Evolutionary conservation across 2,329 filamentous ascomycete species (phyloP).

Genomic region (Sporothrix pallida): DNA sequence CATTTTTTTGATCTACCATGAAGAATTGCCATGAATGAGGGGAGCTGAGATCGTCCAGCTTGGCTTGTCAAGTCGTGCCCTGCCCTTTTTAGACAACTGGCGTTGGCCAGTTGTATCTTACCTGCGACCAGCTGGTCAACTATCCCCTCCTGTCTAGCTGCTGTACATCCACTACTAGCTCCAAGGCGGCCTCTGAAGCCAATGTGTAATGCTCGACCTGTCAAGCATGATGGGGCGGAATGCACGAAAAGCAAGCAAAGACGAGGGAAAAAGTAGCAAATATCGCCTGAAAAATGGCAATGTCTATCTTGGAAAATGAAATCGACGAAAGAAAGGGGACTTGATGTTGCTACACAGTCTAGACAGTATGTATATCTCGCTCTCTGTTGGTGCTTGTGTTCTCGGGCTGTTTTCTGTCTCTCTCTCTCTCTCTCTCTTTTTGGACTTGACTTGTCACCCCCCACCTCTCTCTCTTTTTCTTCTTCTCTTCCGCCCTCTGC

Average conservation of each 20-base stretch:
- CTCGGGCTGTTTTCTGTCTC: too few relatives aligned
- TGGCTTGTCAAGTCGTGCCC: not conserved
- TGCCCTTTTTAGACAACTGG: constrained; percentile 16
- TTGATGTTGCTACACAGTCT: too few relatives aligned
- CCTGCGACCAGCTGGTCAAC: not conserved
- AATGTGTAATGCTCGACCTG: not conserved
- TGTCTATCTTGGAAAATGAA: too few relatives aligned
- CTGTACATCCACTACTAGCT: not conserved
- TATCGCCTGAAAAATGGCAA: too few relatives aligned
- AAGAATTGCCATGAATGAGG: not conserved
- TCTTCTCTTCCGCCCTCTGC: not conserved
- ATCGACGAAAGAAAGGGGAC: too few relatives aligned
- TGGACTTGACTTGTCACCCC: not conserved
- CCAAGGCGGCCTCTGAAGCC: constrained; percentile 25
- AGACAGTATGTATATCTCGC: too few relatives aligned
- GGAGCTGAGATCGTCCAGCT: not conserved
- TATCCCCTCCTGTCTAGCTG: constrained; percentile 16
- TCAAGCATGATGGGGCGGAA: constrained; percentile 8
- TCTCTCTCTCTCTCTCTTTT: not conserved
- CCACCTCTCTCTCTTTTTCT: not conserved
- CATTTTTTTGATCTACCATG: constrained; percentile 1
- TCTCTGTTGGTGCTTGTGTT: not conserved
- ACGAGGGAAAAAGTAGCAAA: too few relatives aligned
- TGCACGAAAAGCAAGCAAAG: constrained; percentile 10
- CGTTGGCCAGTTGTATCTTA: not conserved